Conservation (phyloP, 768 basidiomycete genomes). For the Hygrocybe punicea region DNA sequence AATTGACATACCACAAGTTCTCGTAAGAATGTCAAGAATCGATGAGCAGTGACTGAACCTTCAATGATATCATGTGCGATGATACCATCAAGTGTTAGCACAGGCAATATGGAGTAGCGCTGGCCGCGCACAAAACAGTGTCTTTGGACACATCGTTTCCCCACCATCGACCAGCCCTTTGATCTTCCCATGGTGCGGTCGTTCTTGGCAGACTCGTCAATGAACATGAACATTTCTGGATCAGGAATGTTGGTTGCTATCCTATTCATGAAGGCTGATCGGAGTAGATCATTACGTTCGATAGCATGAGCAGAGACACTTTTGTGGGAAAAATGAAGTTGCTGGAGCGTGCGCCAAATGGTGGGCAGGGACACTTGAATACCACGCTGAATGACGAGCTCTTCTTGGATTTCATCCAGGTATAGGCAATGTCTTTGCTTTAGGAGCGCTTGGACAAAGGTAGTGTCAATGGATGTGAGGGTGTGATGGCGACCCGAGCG, state of each 20-base stretch:
- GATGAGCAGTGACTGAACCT: constrained; percentile 34
- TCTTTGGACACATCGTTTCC: constrained; percentile 20
- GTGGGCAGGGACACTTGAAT: not conserved
- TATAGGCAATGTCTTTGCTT: too few species aligned
- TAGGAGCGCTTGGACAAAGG: too few species aligned
- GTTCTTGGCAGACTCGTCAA: constrained; percentile 31
- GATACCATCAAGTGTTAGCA: constrained; percentile 27
- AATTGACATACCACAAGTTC: constrained; percentile 24
- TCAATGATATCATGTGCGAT: constrained; percentile 34
- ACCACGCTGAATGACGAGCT: not conserved
- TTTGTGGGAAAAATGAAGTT: constrained; percentile 1
- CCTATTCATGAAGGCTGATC: constrained; percentile 2
- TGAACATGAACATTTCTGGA: constrained; percentile 13
- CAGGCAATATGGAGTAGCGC: constrained; percentile 29
- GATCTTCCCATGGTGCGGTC: constrained; percentile 17
- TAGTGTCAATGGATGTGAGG: constrained; percentile 1
- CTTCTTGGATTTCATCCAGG: constrained; percentile 2
- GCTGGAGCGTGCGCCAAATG: not conserved
- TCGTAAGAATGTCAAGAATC: constrained; percentile 30
- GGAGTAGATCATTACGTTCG: constrained; percentile 3
- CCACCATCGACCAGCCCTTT: constrained; percentile 17
- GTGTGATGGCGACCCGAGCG: constrained; percentile 1
- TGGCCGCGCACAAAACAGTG: constrained; percentile 24
- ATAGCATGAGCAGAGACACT: not conserved
- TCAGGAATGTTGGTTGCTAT: not conserved